phyloP scores from a whole-genome alignment of 306 rosid genomes.

The Trichosanthes truncata region DNA sequence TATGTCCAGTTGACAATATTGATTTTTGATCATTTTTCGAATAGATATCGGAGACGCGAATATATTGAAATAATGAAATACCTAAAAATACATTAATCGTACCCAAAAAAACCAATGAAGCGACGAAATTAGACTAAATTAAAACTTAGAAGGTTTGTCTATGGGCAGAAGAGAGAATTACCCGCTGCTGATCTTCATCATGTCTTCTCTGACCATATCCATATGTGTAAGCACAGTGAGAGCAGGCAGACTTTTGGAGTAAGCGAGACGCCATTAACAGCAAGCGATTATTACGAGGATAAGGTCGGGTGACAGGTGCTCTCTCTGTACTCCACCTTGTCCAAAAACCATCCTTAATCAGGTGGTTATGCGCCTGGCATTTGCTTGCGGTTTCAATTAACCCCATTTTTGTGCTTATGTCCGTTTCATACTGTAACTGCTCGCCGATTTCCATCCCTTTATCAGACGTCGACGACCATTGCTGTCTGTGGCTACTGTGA shows the following conservation, averaged over 20 bases:
- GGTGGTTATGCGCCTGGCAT: not conserved
- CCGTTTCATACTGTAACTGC: not conserved
- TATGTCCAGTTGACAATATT: no score
- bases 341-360: not conserved
- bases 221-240: not conserved
- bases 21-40: no score
- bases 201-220: not conserved
- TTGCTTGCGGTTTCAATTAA: conserved; percentile 7
- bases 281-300: conserved; percentile 3
- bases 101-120: not conserved
- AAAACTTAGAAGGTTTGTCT: not conserved
- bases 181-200: not conserved
- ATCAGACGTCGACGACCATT: not conserved
- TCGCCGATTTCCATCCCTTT: not conserved
- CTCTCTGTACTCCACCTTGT: not conserved
- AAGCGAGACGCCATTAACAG: conserved; percentile 1
- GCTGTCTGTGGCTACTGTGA: not conserved
- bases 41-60: no score
- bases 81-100: no score
- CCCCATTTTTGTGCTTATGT: not conserved
- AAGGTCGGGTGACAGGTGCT: not conserved
- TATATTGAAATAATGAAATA: no score
- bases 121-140: not conserved
- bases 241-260: not conserved
- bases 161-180: not conserved